These are phyloP conservation scores for Saccharomycopsis lassenensis DNA, from an alignment of 805 yeast genomes.

Conservation along the genomic window DNA sequence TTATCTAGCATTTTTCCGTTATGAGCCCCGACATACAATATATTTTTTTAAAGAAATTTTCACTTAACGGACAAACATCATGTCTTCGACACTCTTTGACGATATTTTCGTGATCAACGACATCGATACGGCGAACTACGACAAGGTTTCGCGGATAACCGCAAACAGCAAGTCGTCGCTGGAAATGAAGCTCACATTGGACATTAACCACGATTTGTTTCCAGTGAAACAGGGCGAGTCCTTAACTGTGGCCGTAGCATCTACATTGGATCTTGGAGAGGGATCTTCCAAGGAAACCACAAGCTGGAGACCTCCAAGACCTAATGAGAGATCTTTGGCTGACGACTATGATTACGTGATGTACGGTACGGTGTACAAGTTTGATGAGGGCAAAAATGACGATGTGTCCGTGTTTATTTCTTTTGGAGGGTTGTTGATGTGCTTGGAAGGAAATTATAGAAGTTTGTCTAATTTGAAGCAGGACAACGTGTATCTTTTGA, in stretches of 20 bases:
- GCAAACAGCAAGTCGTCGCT: conserved; percentile 60
- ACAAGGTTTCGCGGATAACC: conserved; percentile 78
- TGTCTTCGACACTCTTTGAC: conserved; percentile 78
- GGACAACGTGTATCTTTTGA: conserved; percentile 82
- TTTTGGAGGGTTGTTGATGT: conserved; percentile 88
- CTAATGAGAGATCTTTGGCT: conserved; percentile 76
- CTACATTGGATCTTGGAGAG: conserved; percentile 44
- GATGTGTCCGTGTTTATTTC: conserved; percentile 83
- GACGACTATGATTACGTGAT: conserved; percentile 97
- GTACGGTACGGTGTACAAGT: conserved; percentile 96
- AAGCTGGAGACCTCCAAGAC: conserved; percentile 42
- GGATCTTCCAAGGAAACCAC: conserved; percentile 36
- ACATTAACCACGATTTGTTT: conserved; percentile 83
- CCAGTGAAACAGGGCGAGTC: conserved; percentile 72
- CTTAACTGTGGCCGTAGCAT: conserved; percentile 77
- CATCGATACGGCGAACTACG: conserved; percentile 82
- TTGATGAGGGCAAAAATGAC: conserved; percentile 67
- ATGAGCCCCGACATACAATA: too few species aligned
- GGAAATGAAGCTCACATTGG: conserved; percentile 76
- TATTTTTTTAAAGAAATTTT: background rate
- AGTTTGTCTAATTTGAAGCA: conserved; percentile 81
- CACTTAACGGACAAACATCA: conserved; percentile 21
- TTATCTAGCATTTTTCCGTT: too few species aligned
- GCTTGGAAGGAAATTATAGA: conserved; percentile 92
- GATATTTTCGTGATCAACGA: conserved; percentile 82